Base-by-base conservation (phyloP, 2,329 filamentous ascomycete genomes). In the Dothistroma septosporum region DNA sequence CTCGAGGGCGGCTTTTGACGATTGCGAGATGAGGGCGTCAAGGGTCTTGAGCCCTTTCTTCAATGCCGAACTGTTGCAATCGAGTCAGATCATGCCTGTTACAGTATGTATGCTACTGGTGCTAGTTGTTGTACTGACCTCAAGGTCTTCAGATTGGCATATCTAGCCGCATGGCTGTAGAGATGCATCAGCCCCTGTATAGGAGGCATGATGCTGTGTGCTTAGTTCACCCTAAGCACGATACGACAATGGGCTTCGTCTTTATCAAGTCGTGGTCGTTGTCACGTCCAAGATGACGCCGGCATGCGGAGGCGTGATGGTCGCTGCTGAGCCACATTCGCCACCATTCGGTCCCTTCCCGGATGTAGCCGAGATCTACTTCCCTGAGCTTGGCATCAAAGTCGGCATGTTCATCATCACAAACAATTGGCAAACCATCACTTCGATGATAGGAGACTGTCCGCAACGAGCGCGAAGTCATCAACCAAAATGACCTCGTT, bases 401-500 rank as follows among this genome's bases (percentile, higher is more conserved):
- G 21, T 35, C 22, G 5, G 14, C 14, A 19, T 44, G 1, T 44
- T 8, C 8, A 35, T 12, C 16, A 35, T 24, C 16, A 35, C 44
- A 47, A 55, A 55, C 53, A 55, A 47, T 67, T 10, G 14, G 21
- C 22, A 31, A 19, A 12, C 14, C 48, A 52, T 52, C 48, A 32
- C 19, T 10, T 10, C 24, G 9, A 16, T 16, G 4, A 2, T 3
- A 22, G 22, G 24, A 9, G 9, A 52, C 31, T 10, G 24, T 14
- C 8, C 50, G 7, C 24, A 21, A 35, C n/a, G 11, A 28, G 24
- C 24, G 24, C 24, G 21, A 50, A 28, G 21, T 28, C 92, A 92
- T 76, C 87, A 92, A 68, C 32, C 61, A 67, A 31, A 6, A 86
- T 86, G 83, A 85, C 84, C 69, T 87, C 85, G 68, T 76, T 88